Evolutionary conservation across 352 stramenopile species (phyloP).

Genomic region (Phytophthora megakarya): DNA sequence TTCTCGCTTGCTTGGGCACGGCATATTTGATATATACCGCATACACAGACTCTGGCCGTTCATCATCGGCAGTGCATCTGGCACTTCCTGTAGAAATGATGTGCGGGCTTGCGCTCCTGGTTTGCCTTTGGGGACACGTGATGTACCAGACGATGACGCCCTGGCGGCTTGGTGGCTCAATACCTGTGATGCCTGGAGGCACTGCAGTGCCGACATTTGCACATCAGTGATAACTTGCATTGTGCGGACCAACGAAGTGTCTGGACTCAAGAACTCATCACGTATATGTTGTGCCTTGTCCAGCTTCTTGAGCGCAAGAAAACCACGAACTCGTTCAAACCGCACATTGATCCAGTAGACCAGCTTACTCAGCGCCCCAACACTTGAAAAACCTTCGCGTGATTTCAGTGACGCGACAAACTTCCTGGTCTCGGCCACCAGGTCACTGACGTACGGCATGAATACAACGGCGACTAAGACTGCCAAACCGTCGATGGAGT

Average conservation of each 20-base stretch:
- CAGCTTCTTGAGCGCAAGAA: neutral
- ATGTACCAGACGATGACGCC: neutral
- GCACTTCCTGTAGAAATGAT: conserved; percentile 9
- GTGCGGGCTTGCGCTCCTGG: neutral
- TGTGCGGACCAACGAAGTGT: conserved; percentile 1
- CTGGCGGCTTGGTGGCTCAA: neutral
- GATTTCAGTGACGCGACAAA: conserved; percentile 11
- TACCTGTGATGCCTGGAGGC: neutral
- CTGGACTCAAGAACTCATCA: conserved; percentile 15
- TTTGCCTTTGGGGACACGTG: conserved; percentile 3
- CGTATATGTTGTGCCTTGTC: conserved; percentile 1
- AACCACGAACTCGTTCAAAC: conserved; percentile 5
- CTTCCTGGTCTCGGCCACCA: conserved; percentile 1
- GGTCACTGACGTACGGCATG: neutral
- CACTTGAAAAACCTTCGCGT: neutral
- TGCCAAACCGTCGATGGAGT: conserved; percentile 15
- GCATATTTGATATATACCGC: no score
- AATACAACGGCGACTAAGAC: neutral
- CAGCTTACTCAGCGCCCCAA: neutral
- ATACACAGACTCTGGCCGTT: conserved; percentile 22
- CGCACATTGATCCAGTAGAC: conserved; percentile 13
- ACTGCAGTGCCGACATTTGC: neutral
- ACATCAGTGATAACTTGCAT: conserved; percentile 14
- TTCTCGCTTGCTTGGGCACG: conserved; percentile 17
- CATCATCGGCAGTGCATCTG: conserved; percentile 2